Base-by-base conservation (phyloP, 306 rosid species). In the Cucurbita ficifolia region DNA sequence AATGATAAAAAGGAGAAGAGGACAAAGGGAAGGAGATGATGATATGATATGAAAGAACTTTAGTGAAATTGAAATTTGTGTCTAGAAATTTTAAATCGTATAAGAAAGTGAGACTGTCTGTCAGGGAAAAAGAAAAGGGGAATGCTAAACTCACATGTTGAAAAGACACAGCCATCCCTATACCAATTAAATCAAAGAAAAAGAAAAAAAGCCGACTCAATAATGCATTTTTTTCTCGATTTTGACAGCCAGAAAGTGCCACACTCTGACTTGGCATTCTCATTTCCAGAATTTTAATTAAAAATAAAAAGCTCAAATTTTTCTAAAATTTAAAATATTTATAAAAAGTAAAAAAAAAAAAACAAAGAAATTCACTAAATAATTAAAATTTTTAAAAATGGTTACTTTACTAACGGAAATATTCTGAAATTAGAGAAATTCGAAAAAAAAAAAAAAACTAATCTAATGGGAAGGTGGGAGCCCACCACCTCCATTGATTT, bases 21-120 rank as follows among this genome's bases (percentile, higher is more conserved):
- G 57, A 52, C 11, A 54, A 54, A 54, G n/a, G 63, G 42, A 59
- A 59, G 18, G 12, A 29, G 19, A 59, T 8, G 33, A 3, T 18
- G 56, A 53, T 53, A 19, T 19, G 9, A 18, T 53, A 53, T 5
- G 0, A 55, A 21, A 1, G 17, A 13, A 56, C 0, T 24, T 17
- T 57, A 22, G 63, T 57, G 63, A 57, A 11, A 57, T 4, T 57
- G 63, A 57, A 57, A 39, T 17, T 49, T 11, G 17, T 57, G 10
- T 57, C 63, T n/a, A 57, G 29, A 46, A 16, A 18, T 7, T 42
- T 69, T 14, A 69, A 16, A 69, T 56, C 67, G 74, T 16, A 72
- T 68, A 77, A 57, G 29, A 75, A 77, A 75, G 81, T 24, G 5
- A 45, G 62, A 63, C 33, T 52, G 77, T 21, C 16, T 61, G 64